Percentiles rank a stretch among this genome's conserved stretches.
Evolutionary conservation across 768 basidiomycete species (phyloP).

Genomic region (Pholiota conissans): DNA sequence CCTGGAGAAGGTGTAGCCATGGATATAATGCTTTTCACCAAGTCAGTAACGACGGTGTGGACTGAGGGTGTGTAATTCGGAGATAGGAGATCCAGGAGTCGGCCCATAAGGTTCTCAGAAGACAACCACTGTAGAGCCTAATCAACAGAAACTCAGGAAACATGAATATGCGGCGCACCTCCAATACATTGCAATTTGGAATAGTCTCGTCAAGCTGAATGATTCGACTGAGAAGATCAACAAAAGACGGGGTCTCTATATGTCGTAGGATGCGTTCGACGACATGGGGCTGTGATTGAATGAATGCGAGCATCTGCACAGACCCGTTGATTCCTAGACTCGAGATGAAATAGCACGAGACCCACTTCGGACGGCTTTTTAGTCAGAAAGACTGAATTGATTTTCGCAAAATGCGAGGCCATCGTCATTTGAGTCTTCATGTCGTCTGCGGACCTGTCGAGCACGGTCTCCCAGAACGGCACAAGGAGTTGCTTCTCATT

Average conservation of each 20-base stretch:
- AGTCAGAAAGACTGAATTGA: slow-evolving; percentile 83
- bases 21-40: slow-evolving; percentile 93
- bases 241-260: slow-evolving; percentile 87
- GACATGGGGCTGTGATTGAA: slow-evolving; percentile 78
- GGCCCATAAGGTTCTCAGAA: slow-evolving; percentile 76
- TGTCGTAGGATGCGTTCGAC: slow-evolving; percentile 82
- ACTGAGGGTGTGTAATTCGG: slow-evolving; percentile 72
- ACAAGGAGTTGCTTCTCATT: slow-evolving; percentile 69
- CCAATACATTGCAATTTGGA: slow-evolving; percentile 78
- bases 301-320: slow-evolving; percentile 87
- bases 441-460: slow-evolving; percentile 78
- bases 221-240: slow-evolving; percentile 88
- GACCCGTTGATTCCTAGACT: slow-evolving; percentile 25
- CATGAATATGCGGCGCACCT: slow-evolving; percentile 56
- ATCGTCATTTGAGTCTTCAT: slow-evolving; percentile 87
- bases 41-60: slow-evolving; percentile 85
- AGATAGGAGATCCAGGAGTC: slow-evolving; percentile 80
- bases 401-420: slow-evolving; percentile 92
- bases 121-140: slow-evolving; percentile 74
- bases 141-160: slow-evolving; percentile 9
- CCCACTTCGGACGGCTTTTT: slow-evolving; percentile 89
- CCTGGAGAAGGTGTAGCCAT: slow-evolving; percentile 89
- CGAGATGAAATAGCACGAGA: slow-evolving; percentile 28
- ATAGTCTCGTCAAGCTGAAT: slow-evolving; percentile 88
- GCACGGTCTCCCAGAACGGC: slow-evolving; percentile 91